A percentile compares a stretch with the other conserved stretches of the same genome.
phyloP scores from a whole-genome alignment of 768 basidiomycete genomes.

The Tylopilus intermedius region DNA sequence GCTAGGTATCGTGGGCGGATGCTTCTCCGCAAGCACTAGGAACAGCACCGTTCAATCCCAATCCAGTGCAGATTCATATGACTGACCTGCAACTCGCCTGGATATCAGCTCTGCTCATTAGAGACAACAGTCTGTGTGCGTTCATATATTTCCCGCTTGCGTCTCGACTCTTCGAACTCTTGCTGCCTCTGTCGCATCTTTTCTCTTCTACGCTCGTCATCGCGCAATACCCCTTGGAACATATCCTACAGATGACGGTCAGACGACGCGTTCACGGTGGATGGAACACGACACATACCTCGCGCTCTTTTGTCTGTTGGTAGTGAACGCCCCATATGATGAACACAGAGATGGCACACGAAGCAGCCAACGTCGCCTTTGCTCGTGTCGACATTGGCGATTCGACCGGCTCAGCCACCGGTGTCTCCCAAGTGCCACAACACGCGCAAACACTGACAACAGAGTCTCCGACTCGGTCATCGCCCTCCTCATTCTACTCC shows the following conservation, averaged over 20 bases:
- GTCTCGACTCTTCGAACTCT: constrained; percentile 55
- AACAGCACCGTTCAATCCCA: not conserved
- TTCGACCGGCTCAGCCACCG: constrained; percentile 17
- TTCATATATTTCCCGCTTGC: constrained; percentile 66
- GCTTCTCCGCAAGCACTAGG: not conserved
- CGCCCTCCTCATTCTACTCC: constrained; percentile 7
- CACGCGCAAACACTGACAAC: constrained; percentile 36
- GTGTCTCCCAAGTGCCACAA: constrained; percentile 21
- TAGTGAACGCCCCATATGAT: constrained; percentile 90
- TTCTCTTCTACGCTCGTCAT: constrained; percentile 74
- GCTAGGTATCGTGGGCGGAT: not conserved
- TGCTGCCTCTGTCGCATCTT: constrained; percentile 67
- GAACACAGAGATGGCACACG: constrained; percentile 56
- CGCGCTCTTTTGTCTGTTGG: constrained; percentile 77
- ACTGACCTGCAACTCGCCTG: not conserved
- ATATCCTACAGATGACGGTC: constrained; percentile 54
- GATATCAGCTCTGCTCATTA: constrained; percentile 11
- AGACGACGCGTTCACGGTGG: not conserved
- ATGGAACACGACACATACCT: constrained; percentile 40
- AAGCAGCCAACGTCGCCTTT: constrained; percentile 66
- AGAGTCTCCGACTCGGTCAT: constrained; percentile 6
- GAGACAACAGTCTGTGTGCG: constrained; percentile 35
- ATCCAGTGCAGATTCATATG: not conserved
- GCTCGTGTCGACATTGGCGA: constrained; percentile 58
- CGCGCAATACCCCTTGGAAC: constrained; percentile 86